Base-by-base conservation (phyloP, 306 rosid species). In the Pueraria montana region DNA sequence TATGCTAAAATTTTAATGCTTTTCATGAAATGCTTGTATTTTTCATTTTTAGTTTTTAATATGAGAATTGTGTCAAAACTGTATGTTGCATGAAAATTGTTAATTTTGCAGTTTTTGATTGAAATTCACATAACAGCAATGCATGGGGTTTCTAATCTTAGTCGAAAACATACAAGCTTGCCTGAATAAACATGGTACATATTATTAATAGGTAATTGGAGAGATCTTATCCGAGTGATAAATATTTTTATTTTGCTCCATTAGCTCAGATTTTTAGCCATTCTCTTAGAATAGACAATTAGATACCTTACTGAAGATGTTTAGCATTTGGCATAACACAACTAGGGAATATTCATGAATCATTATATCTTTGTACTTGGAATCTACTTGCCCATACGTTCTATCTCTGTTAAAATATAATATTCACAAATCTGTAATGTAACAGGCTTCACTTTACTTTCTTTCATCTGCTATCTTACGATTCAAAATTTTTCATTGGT, bases 1-100 rank as follows among this genome's bases (percentile, higher is more conserved):
- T 94, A 77, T 83, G 6, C 70, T 49, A 64, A 46, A 59, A 5
- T 56, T 76, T 72, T 68, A 36, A 20, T 75, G 52, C 13, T 72
- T 75, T 27, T 26, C 24, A 3, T 34, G 30, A 21, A 26, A 17
- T 20, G 0, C 76, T 77, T 56, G 26, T 32, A 36, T 24, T 61
- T 34, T 8, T 58, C n/a, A 1, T 49, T 67, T 59, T 72, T 5
- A 58, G 1, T 45, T 52, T 61, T 75, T 7, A 49, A 26, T 79
- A 24, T 56, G 59, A 38, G 70, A 73, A 30, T 27, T 17, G 30
- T 55, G 46, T 76, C 8, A 21, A 82, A 82, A 34, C 73, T 30
- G 53, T 76, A 9, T 24, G 43, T 17, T 72, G 59, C 74, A 5
- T 77, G 55, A 12, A 45, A 23, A 61, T 32, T 73, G 66, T 74